Evolutionary conservation across 768 basidiomycete genomes (phyloP).

Genomic region (Amanita inopinata): DNA sequence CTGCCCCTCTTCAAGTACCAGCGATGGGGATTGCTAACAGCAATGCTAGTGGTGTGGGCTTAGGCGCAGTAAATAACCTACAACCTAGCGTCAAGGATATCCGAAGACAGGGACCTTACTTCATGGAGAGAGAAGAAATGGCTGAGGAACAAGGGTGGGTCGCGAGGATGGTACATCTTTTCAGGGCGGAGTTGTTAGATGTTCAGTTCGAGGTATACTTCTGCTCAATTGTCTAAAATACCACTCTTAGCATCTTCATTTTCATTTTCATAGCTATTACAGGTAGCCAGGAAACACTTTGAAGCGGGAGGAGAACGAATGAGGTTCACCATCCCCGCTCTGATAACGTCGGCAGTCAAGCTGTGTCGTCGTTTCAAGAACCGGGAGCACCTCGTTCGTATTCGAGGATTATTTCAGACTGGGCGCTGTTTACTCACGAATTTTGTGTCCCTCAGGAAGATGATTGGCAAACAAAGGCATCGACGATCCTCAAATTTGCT

Average conservation of each 20-base stretch:
- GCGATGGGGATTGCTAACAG: neutral
- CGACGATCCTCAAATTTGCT: conserved; percentile 87
- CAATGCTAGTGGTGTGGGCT: neutral
- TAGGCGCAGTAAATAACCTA: conserved; percentile 21
- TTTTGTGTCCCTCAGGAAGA: conserved; percentile 58
- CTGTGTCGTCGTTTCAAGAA: conserved; percentile 88
- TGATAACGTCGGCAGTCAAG: conserved; percentile 90
- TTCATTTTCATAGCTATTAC: conserved; percentile 59
- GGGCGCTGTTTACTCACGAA: neutral
- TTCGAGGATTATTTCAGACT: neutral
- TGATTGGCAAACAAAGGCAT: conserved; percentile 80
- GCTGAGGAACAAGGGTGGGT: conserved; percentile 99
- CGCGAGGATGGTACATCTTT: conserved; percentile 94
- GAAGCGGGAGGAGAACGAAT: conserved; percentile 90
- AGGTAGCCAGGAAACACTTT: conserved; percentile 85
- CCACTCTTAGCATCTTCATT: conserved; percentile 2
- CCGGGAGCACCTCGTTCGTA: conserved; percentile 58
- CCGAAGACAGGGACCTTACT: conserved; percentile 50
- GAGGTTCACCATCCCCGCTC: conserved; percentile 92
- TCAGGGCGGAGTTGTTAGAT: conserved; percentile 78
- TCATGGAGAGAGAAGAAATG: conserved; percentile 76
- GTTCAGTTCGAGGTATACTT: conserved; percentile 79
- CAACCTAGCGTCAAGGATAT: conserved; percentile 31
- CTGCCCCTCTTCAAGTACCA: conserved; percentile 13
- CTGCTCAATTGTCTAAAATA: neutral